Evolutionary conservation across 2,329 filamentous ascomycete genomes (phyloP), one percentile per base, ranked within the genome.

Genomic region (Aspergillus fructus): DNA sequence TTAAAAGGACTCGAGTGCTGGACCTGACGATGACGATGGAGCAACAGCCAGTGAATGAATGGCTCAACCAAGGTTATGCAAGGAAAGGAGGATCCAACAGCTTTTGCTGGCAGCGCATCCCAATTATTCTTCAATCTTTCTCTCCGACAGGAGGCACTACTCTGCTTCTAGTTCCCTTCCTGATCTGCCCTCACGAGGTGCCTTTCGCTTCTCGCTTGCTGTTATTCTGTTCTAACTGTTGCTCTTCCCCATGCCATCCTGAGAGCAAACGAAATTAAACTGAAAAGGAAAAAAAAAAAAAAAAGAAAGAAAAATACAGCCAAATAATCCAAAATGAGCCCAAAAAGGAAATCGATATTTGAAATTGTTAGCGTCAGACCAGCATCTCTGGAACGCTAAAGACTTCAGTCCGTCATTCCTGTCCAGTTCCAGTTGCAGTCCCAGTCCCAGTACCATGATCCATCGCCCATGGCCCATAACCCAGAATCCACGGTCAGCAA

Each of bases 31-130:
- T 47, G 45, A 47, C 13, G 15, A 7, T 40, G 51, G 48, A 30
- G 47, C 23, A 37, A 43, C 33, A 27, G 19, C 48, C 53, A 43
- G 30, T 50, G 59, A 59, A 30, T 52, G 48, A 59, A 64, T 54
- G 64, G 61, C 23, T 37, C 42, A 53, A 65, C 64, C 64, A 67
- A 66, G 64, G 61, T 65, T 66, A 66, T 66, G 65, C 65, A 67
- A 66, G 64, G 65, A 58, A 62, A 56, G 60, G 50, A 55, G 60
- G 27, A 41, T 6, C 33, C 50, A 27, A 42, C 39, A 30, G 34
- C n/a, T 37, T 5, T 37, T n/a, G 15, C 34, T 15, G 34, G 34
- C 34, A 37, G 34, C 12, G 15, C 5, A 37, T 37, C 34, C 34
- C 34, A 37, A 37, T 37, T 37, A n/a, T 37, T n/a, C 34, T n/a